phyloP scores from a whole-genome alignment of 176 grass and related monocot genomes.

The Poa annua region DNA sequence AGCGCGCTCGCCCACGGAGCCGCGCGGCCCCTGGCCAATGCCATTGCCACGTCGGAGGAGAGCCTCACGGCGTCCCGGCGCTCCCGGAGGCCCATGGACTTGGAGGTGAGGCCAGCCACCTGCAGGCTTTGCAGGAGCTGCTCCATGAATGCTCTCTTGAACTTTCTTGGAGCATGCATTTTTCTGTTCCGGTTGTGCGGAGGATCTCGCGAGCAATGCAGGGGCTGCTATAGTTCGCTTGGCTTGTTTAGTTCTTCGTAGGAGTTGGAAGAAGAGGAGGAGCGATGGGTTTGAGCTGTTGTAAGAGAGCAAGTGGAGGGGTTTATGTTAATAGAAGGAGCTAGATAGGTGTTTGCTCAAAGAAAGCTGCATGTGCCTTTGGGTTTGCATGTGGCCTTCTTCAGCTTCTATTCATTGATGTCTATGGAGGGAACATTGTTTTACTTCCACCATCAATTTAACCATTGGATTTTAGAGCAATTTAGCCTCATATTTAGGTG shows the following conservation, averaged over 20 bases:
- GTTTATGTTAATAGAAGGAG: conserved; percentile 48
- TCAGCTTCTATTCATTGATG: conserved; percentile 40
- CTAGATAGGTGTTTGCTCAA: conserved; percentile 5
- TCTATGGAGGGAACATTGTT: conserved; percentile 30
- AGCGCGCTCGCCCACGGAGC: conserved; percentile 44
- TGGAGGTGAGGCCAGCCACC: conserved; percentile 40
- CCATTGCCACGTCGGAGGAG: conserved; percentile 58
- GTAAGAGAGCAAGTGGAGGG: conserved; percentile 18
- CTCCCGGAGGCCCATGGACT: conserved; percentile 51
- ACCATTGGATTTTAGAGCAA: neutral
- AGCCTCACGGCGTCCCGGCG: conserved; percentile 48
- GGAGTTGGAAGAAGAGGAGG: neutral
- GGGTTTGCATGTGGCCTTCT: conserved; percentile 38
- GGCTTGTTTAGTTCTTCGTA: conserved; percentile 16
- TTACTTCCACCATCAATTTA: conserved; percentile 41
- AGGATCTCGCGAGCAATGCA: neutral
- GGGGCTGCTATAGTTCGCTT: neutral
- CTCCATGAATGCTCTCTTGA: conserved; percentile 55
- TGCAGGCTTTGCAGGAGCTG: conserved; percentile 50
- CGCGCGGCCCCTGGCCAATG: conserved; percentile 14
- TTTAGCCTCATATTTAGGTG: neutral
- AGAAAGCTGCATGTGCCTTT: conserved; percentile 41
- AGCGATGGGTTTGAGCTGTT: conserved; percentile 8
- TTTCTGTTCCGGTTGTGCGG: neutral
- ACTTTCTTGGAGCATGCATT: conserved; percentile 43